These are phyloP conservation scores for Dalbergia cochinchinensis DNA, from an alignment of 306 rosid genomes.

Conservation along the genomic window DNA sequence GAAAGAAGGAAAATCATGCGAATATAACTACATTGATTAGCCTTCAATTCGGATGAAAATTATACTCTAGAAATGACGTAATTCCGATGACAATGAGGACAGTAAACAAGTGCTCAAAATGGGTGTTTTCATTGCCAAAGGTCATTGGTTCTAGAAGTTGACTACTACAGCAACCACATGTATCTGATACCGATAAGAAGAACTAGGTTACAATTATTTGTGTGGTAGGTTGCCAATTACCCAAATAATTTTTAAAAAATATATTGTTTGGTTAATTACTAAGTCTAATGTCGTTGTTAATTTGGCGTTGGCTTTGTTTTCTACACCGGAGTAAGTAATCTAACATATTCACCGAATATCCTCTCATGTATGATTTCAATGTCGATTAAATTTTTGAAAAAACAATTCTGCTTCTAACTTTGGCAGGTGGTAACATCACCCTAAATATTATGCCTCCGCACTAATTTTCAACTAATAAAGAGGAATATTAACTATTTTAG, in stretches of 20 bases:
- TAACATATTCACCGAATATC: neutral
- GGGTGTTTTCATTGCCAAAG: neutral
- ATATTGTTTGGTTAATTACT: conserved; percentile 18
- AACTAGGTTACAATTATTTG: conserved; percentile 24
- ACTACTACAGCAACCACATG: neutral
- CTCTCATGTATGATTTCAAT: neutral
- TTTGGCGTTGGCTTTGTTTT: conserved; percentile 36
- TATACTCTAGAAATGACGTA: neutral
- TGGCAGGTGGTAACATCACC: neutral
- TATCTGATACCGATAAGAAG: neutral
- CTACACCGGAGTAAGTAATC: conserved; percentile 17
- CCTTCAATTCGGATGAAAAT: too few species aligned
- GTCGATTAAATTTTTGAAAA: neutral
- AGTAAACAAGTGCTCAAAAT: neutral
- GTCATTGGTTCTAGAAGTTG: neutral
- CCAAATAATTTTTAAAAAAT: neutral
- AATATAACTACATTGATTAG: too few species aligned
- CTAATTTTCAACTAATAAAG: neutral
- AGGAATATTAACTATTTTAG: neutral
- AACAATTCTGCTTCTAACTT: neutral
- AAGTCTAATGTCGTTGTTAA: neutral
- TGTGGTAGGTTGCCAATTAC: conserved; percentile 31
- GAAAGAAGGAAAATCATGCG: too few species aligned
- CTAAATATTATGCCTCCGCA: neutral
- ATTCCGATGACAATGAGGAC: neutral